phyloP scores from a whole-genome alignment of 2,329 filamentous ascomycete genomes.

The Pyricularia grisea region DNA sequence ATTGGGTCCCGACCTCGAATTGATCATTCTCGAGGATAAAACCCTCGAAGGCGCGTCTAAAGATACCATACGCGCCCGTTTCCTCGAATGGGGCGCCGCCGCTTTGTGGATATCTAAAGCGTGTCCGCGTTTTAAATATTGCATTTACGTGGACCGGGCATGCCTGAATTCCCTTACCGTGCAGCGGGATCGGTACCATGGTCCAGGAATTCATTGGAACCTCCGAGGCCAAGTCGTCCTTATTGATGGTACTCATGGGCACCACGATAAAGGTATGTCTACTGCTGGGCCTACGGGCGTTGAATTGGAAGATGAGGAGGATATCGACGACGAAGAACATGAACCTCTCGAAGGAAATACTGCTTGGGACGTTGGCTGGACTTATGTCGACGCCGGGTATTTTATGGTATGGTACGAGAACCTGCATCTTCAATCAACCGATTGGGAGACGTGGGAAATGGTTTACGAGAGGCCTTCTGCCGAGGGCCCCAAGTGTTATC shows the following conservation, averaged over 20 bases:
- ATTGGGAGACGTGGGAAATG: neutral
- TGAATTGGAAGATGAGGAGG: neutral
- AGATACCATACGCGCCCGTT: neutral
- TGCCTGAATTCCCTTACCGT: neutral
- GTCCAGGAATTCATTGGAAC: neutral
- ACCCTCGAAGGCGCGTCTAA: neutral
- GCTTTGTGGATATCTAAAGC: neutral
- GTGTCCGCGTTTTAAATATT: neutral
- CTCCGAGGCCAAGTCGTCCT: neutral
- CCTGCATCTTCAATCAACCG: neutral
- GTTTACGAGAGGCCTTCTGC: neutral
- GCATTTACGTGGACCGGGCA: neutral
- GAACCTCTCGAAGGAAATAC: neutral
- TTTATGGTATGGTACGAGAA: neutral
- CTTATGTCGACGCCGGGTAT: neutral
- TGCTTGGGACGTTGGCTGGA: neutral
- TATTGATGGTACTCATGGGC: neutral
- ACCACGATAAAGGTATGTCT: neutral
- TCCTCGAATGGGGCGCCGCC: neutral
- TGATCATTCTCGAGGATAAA: constrained; percentile 1
- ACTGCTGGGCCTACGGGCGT: neutral
- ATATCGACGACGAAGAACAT: neutral
- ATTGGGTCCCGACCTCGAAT: neutral
- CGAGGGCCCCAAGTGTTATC: neutral
- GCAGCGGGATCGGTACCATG: neutral